These are phyloP conservation scores for Rhododendron griersonianum DNA, from an alignment of 148 eudicot genomes.

Conservation along the genomic window DNA sequence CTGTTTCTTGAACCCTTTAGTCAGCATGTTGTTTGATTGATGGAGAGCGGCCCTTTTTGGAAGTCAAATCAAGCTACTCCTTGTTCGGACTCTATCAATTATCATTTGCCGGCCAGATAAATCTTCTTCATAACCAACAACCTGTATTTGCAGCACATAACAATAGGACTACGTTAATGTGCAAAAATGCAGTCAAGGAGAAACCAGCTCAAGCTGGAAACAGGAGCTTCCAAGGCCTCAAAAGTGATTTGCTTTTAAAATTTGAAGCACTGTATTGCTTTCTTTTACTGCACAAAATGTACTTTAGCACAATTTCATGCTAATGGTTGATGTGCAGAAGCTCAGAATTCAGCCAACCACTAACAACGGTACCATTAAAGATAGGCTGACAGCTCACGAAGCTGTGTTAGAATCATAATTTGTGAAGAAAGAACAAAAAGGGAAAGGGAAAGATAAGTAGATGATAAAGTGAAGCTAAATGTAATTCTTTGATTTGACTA, in stretches of 20 bases:
- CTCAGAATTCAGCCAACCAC: not conserved
- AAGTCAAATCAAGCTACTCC: slow-evolving; percentile 45
- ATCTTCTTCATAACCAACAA: slow-evolving; percentile 93
- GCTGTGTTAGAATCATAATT: not conserved
- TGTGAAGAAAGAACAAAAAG: not conserved
- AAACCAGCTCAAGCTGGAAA: slow-evolving; percentile 2
- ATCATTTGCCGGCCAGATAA: slow-evolving; percentile 88
- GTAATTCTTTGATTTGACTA: not conserved
- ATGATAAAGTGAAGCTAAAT: not conserved
- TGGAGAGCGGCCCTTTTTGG: not conserved
- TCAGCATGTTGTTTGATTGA: not conserved
- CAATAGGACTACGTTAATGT: not conserved
- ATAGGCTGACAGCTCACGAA: not conserved
- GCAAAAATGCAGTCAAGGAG: not conserved
- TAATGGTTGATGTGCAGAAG: not conserved
- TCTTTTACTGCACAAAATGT: not conserved
- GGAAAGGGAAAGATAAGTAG: not conserved
- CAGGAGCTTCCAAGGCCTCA: not conserved
- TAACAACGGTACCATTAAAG: not conserved
- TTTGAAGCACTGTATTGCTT: not conserved
- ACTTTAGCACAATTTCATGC: not conserved
- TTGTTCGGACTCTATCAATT: slow-evolving; percentile 73
- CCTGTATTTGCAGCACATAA: slow-evolving; percentile 34
- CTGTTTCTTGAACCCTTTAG: not conserved
- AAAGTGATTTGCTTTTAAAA: not conserved